Evolutionary conservation across 805 yeast species (phyloP).

Genomic region (Ogataea pignaliae): DNA sequence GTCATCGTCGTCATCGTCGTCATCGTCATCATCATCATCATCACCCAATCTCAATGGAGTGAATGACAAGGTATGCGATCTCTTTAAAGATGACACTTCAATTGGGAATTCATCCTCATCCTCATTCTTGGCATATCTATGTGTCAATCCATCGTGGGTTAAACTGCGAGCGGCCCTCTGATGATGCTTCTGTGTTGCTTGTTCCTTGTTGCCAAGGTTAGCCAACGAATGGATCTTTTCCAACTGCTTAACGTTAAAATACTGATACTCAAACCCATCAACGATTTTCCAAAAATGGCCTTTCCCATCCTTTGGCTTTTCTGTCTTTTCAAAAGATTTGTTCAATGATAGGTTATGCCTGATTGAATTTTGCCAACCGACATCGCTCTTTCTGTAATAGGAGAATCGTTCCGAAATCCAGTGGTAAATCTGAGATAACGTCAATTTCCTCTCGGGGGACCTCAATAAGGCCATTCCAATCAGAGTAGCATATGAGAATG

Average conservation of each 20-base stretch:
- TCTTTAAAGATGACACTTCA: conserved; percentile 2
- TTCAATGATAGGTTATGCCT: conserved; percentile 90
- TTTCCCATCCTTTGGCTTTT: conserved; percentile 84
- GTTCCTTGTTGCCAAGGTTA: neutral
- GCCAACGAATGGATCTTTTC: conserved; percentile 26
- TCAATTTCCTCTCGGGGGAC: conserved; percentile 66
- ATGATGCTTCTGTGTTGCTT: neutral
- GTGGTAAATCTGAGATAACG: conserved; percentile 77
- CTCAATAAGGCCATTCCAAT: conserved; percentile 91
- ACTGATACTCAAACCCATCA: conserved; percentile 76
- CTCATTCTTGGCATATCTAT: no score
- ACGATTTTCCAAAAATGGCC: conserved; percentile 93
- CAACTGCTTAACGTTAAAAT: conserved; percentile 57
- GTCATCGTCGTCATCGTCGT: conserved; percentile 8
- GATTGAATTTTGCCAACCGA: conserved; percentile 97
- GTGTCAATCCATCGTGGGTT: no score
- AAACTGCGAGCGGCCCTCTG: conserved; percentile 2
- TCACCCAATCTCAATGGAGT: conserved; percentile 5
- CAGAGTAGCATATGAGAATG: conserved; percentile 88
- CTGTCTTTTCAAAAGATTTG: conserved; percentile 88
- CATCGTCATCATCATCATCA: conserved; percentile 7
- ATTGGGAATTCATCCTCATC: no score
- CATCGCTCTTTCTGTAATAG: conserved; percentile 78
- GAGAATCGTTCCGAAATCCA: conserved; percentile 89
- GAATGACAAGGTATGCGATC: conserved; percentile 11